phyloP scores from a whole-genome alignment of 2,329 filamentous ascomycete genomes.

The Microdochium trichocladiopsis region DNA sequence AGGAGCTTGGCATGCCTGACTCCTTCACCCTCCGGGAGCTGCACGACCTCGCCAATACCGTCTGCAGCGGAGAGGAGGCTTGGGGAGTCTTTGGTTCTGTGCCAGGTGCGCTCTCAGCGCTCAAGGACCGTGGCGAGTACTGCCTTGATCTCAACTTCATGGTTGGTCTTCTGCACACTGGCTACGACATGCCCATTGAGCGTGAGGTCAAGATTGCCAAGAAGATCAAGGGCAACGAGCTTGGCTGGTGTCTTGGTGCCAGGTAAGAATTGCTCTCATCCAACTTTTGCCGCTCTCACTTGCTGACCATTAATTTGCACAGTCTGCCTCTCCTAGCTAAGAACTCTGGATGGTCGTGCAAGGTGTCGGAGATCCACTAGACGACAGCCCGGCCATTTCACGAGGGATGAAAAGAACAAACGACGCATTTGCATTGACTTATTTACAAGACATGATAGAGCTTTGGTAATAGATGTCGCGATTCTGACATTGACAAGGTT shows the following conservation, averaged over 20 bases:
- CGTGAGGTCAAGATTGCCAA: slow-evolving; percentile 96
- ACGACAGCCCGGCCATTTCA: background rate
- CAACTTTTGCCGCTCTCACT: slow-evolving; percentile 1
- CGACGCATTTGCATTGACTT: slow-evolving; percentile 1
- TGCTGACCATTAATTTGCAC: slow-evolving; percentile 24
- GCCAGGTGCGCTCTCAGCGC: slow-evolving; percentile 71
- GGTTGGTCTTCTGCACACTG: slow-evolving; percentile 84
- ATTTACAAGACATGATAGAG: background rate
- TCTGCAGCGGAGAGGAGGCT: slow-evolving; percentile 68
- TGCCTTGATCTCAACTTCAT: slow-evolving; percentile 97
- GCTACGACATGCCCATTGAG: slow-evolving; percentile 96
- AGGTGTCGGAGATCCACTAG: slow-evolving; percentile 67
- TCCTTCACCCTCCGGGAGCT: slow-evolving; percentile 90
- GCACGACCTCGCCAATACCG: slow-evolving; percentile 74
- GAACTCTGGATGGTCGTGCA: slow-evolving; percentile 85
- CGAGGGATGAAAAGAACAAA: slow-evolving; percentile 5
- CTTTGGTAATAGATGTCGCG: background rate
- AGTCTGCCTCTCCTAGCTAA: slow-evolving; percentile 79
- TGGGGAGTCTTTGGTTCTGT: slow-evolving; percentile 80
- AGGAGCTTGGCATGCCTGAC: slow-evolving; percentile 95
- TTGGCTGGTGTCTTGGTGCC: slow-evolving; percentile 96
- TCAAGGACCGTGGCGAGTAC: slow-evolving; percentile 76
- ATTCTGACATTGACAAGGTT: background rate
- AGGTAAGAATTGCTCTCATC: slow-evolving; percentile 52
- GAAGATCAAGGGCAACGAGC: slow-evolving; percentile 95